These are phyloP conservation scores for Celoporthe dispersa DNA, from an alignment of 2,329 filamentous ascomycete species.

Conservation along the genomic window DNA sequence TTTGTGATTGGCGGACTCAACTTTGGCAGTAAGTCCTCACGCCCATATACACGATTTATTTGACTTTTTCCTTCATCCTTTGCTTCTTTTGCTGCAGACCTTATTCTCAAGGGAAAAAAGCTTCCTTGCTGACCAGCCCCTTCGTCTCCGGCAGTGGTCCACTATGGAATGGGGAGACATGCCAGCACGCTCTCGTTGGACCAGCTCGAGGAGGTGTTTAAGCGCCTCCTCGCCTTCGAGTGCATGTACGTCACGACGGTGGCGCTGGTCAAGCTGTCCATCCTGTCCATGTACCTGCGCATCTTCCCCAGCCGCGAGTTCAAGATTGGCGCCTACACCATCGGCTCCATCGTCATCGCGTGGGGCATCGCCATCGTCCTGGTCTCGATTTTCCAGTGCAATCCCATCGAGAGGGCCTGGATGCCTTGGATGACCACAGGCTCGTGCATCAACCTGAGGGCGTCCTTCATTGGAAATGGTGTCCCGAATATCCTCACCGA, in stretches of 20 bases:
- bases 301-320: slow-evolving; percentile 35
- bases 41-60: background rate
- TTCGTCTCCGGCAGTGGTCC: slow-evolving; percentile 24
- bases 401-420: slow-evolving; percentile 44
- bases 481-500: slow-evolving; percentile 48
- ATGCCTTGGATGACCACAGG: slow-evolving; percentile 37
- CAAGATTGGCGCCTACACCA: slow-evolving; percentile 27
- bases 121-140: background rate
- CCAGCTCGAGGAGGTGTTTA: slow-evolving; percentile 32
- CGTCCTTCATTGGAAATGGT: slow-evolving; percentile 48
- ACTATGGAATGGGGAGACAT: slow-evolving; percentile 29
- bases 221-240: slow-evolving; percentile 29
- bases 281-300: slow-evolving; percentile 36
- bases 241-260: slow-evolving; percentile 31
- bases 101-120: too few species aligned
- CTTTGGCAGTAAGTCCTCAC: slow-evolving; percentile 27
- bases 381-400: slow-evolving; percentile 44
- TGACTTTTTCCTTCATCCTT: background rate
- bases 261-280: slow-evolving; percentile 33
- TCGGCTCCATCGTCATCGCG: slow-evolving; percentile 28
- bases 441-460: slow-evolving; percentile 45
- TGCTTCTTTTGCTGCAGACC: background rate
- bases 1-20: slow-evolving; percentile 29
- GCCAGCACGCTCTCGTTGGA: slow-evolving; percentile 16
- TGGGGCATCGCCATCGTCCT: slow-evolving; percentile 35